These are phyloP conservation scores for Xylariaceae sp. DNA, from an alignment of 2,329 filamentous ascomycete species.

Conservation along the genomic window DNA sequence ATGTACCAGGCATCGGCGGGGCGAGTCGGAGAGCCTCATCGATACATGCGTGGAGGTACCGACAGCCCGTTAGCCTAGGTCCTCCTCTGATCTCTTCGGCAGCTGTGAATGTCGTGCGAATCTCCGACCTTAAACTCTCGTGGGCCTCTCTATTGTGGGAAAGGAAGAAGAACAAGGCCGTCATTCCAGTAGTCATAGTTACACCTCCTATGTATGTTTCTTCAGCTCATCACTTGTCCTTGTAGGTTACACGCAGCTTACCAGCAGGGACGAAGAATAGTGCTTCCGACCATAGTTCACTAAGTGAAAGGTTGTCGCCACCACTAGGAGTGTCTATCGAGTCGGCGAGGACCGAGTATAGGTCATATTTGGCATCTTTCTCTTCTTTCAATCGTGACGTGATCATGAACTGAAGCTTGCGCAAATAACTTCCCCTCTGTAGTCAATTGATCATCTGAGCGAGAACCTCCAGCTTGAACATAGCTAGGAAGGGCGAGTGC, in stretches of 20 bases:
- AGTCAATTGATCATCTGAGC: not conserved
- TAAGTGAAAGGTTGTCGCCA: not conserved
- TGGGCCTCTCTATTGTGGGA: slow-evolving; percentile 7
- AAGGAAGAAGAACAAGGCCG: slow-evolving; percentile 14
- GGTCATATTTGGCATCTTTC: not conserved
- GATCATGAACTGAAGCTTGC: not conserved
- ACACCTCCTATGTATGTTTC: too few species aligned
- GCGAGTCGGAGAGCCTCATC: slow-evolving; percentile 9
- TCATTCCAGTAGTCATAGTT: slow-evolving; percentile 9
- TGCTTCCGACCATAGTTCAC: slow-evolving; percentile 10
- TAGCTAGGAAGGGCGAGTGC: not conserved
- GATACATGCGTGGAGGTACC: slow-evolving; percentile 12
- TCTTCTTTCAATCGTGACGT: not conserved
- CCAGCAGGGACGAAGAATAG: slow-evolving; percentile 13
- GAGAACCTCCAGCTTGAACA: not conserved
- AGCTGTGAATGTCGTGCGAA: slow-evolving; percentile 1
- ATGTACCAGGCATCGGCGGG: not conserved
- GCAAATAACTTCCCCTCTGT: not conserved
- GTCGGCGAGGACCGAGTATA: not conserved
- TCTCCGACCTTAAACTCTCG: slow-evolving; percentile 2
- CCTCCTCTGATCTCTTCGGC: slow-evolving; percentile 3
- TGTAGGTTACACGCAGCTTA: not conserved
- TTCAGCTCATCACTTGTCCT: not conserved
- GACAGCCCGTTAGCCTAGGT: slow-evolving; percentile 7
- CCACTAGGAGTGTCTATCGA: not conserved